These are phyloP conservation scores for Diplodia scrobiculata DNA, from an alignment of 2,329 filamentous ascomycete species.

Conservation along the genomic window DNA sequence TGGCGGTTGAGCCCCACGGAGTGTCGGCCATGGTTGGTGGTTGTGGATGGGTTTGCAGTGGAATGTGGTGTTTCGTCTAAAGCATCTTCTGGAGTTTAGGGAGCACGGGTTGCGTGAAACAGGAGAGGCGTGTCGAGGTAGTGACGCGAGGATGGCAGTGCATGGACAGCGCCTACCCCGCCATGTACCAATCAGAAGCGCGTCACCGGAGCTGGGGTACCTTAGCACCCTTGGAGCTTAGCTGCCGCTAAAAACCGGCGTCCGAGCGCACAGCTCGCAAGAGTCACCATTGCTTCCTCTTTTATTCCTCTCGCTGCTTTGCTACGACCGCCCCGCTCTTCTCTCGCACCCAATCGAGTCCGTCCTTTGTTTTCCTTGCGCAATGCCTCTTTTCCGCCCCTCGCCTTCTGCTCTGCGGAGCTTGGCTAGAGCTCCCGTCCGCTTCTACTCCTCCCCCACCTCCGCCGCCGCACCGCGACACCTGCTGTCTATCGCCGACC, in stretches of 20 bases:
- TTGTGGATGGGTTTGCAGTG: not conserved
- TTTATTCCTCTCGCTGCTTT: not conserved
- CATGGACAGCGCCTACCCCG: conserved; percentile 4
- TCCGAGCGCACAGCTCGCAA: conserved; percentile 1
- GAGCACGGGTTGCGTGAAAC: conserved; percentile 5
- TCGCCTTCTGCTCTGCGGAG: conserved; percentile 38
- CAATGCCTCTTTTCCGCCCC: conserved; percentile 42
- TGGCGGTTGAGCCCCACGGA: conserved; percentile 43
- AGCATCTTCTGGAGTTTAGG: conserved; percentile 4
- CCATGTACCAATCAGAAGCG: conserved; percentile 1
- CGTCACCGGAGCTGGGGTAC: conserved; percentile 3
- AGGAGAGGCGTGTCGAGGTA: conserved; percentile 7
- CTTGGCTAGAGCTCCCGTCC: conserved; percentile 38
- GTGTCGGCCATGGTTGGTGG: conserved; percentile 40
- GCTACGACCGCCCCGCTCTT: conserved; percentile 30
- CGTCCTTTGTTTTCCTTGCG: not conserved
- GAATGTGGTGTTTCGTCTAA: not conserved
- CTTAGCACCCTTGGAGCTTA: not conserved
- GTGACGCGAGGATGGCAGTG: conserved; percentile 24
- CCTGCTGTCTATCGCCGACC: conserved; percentile 86
- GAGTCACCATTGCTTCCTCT: not conserved
- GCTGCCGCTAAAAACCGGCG: conserved; percentile 13
- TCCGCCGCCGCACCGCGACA: conserved; percentile 71
- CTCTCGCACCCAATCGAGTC: not conserved
- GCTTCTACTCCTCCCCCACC: conserved; percentile 41